These are phyloP conservation scores for Flammula alnicola DNA, from an alignment of 1,284 basidiomycete species.

Conservation along the genomic window DNA sequence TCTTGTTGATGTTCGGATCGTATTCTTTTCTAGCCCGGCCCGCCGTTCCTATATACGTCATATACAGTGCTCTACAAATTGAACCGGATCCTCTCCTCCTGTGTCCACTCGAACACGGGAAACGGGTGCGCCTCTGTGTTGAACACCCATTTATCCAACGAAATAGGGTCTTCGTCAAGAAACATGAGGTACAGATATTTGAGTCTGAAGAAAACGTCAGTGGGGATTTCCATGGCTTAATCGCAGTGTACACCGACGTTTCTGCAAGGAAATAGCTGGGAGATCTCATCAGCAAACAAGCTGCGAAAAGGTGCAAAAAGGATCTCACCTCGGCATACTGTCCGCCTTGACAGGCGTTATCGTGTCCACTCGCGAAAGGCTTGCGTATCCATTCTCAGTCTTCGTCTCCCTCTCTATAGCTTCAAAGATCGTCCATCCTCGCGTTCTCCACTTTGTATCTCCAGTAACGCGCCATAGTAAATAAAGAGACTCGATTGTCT, in stretches of 20 bases:
- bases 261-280: constrained; percentile 78
- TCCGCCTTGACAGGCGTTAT: constrained; percentile 39
- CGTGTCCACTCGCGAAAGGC: constrained; percentile 56
- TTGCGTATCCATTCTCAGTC: constrained; percentile 63
- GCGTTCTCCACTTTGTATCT: constrained; percentile 65
- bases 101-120: constrained; percentile 73
- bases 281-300: constrained; percentile 2
- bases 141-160: constrained; percentile 79
- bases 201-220: constrained; percentile 46
- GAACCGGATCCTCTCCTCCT: constrained; percentile 48
- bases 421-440: constrained; percentile 61
- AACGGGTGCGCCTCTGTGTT: constrained; percentile 87
- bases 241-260: constrained; percentile 41
- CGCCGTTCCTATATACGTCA: constrained; percentile 4
- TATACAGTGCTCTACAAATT: constrained; percentile 26
- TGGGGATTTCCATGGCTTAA: constrained; percentile 7
- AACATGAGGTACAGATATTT: constrained; percentile 75
- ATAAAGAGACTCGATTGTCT: constrained; percentile 76
- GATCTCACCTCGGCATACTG: constrained; percentile 68
- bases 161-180: constrained; percentile 58
- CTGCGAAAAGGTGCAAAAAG: constrained; percentile 18
- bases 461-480: constrained; percentile 73
- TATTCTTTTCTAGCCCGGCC: constrained; percentile 13
- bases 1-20: constrained; percentile 1
- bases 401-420: constrained; percentile 67